Evolutionary conservation across 1,139 yeast genomes (phyloP), one percentile per base, ranked within the genome.

Genomic region (Starmera stellimalicola): DNA sequence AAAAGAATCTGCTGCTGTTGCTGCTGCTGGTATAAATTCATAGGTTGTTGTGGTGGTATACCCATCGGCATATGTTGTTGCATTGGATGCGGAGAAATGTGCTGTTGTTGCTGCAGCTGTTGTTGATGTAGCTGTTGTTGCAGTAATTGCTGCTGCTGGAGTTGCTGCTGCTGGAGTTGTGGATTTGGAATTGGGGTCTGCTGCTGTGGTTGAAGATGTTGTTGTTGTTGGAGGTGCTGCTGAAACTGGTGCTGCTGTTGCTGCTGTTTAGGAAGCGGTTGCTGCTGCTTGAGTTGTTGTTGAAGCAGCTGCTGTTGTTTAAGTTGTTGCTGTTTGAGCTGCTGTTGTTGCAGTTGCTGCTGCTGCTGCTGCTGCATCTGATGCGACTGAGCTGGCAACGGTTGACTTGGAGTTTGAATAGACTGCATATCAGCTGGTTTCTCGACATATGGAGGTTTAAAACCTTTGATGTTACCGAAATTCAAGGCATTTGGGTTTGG

Each of bases 401-500:
- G 34, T 3, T 25, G 17, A 14, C 11, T 22, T 10, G 20, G 12
- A 4, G 5, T 11, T 22, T 4, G 24, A 22, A 7, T 5, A 5
- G 10, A 11, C 5, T 11, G 12, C 4, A 12, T 11, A 5, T 22
- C 24, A 22, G 12, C 6, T 16, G 46, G 47, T 32, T 33, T 44
- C 18, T 44, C 49, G 3, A 35, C 29, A 44, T 64, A 68, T 4
- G 69, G 63, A 9, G 73, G 69, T 40, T 55, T 62, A 26, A 57
- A 53, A 4, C 61, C 58, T 30, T 54, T 51, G 8, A 68, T 60
- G 38, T 66, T 67, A 2, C 65, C 55, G 40, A 62, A 52, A 1
- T 65, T 67, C n/a, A 63, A 31, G 31, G 61, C 57, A 42, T 70
- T 70, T 7, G 72, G 64, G 45, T 67, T 68, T 2, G 73, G 68